Evolutionary conservation across 192 early-diverging fungal genomes (phyloP).

Genomic region (Pilaira anomala): DNA sequence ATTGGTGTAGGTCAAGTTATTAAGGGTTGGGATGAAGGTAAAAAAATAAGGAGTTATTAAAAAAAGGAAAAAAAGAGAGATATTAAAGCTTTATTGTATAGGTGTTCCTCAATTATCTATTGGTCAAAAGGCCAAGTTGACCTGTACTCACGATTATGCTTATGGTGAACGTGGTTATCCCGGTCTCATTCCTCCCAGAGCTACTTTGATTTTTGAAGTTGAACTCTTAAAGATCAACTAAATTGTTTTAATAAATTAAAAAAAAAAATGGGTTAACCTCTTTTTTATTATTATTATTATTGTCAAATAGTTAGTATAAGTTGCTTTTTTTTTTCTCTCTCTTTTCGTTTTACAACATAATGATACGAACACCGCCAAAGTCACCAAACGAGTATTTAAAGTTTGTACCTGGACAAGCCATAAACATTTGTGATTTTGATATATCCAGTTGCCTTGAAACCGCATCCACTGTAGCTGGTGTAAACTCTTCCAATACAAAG

Average conservation of each 20-base stretch:
- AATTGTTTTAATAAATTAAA: neutral
- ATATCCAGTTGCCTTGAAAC: constrained; percentile 41
- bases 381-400: constrained; percentile 39
- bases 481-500: constrained; percentile 42
- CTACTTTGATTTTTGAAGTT: constrained; percentile 39
- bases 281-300: constrained; percentile 6
- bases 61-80: neutral
- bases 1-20: constrained; percentile 97
- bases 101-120: constrained; percentile 94
- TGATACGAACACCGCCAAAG: constrained; percentile 43
- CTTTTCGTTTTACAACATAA: constrained; percentile 33
- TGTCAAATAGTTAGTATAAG: no score
- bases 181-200: constrained; percentile 37
- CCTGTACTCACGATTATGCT: constrained; percentile 78
- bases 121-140: constrained; percentile 82
- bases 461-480: constrained; percentile 39
- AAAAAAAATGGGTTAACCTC: neutral
- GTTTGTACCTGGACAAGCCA: constrained; percentile 34
- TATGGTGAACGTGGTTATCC: constrained; percentile 36
- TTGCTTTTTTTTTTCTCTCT: neutral
- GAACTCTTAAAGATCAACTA: constrained; percentile 34
- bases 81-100: constrained; percentile 28
- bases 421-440: constrained; percentile 43
- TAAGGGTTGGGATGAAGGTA: constrained; percentile 62
- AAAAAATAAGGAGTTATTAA: constrained; percentile 31